Base-by-base conservation (phyloP, 371 early-diverging fungal species). In the Mortierella sp. region DNA sequence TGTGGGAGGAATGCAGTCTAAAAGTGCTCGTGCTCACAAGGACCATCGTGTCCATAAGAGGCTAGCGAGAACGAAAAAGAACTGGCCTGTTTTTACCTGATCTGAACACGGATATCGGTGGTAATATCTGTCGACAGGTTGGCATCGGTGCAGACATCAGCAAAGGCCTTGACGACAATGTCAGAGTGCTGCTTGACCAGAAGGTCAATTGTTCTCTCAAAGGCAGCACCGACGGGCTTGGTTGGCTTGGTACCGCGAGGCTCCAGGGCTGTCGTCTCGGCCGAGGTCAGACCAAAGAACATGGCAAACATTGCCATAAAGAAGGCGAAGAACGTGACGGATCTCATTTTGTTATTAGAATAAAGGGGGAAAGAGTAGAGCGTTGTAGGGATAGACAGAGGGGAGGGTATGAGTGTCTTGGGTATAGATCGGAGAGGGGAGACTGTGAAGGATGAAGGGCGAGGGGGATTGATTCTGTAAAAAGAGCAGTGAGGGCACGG, bases 301-400 rank as follows among this genome's bases (percentile, higher is more conserved):
- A 83, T 78, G 79, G 83, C 82, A 39, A 82, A 78, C 70, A 82
- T 75, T 55, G 83, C 83, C 83, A 83, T 2, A 73, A 78, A 73
- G 73, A 70, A 78, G 70, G 83, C 83, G 64, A 81, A 66, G 58
- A 82, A 61, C 37, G 73, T 64, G 2, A 68, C 13, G 29, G 55
- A 53, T 66, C 66, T 82, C 83, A 82, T 53, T 24, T 53, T 80
- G 73, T 43, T 76, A 71, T 58, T 19, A 44, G 31, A 39, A 53
- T 13, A 29, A 3, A 13, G 13, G 55, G 31, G 13, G 31, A 13
- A 29, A 29, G 29, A 0, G 41, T 34, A 22, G 37, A 11, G 45
- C n/a, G n/a, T n/a, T 7, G 61, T 26, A 34, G 53, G 58, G 24
- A 61, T 53, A 43, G 40, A 58, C 13, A 63, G 16, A 26, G 19